Percentiles rank a stretch among this genome's conserved stretches.
These are phyloP conservation scores for Trypanosoma melophagium DNA, from an alignment of 208 protist species.

Conservation along the genomic window DNA sequence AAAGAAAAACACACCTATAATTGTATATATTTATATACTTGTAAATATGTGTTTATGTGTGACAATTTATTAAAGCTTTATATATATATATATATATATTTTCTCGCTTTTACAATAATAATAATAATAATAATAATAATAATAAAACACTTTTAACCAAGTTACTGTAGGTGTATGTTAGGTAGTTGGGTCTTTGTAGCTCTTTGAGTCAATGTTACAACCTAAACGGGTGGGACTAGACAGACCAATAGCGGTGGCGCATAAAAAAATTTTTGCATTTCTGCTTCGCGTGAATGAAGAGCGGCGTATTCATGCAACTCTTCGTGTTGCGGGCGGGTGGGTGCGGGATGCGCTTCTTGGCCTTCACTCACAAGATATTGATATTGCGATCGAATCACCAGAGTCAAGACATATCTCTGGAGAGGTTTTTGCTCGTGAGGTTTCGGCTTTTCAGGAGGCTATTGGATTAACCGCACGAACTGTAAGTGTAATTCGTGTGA, in stretches of 20 bases:
- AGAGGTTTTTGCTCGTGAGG: conserved; percentile 87
- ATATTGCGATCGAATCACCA: conserved; percentile 95
- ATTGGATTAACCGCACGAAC: conserved; percentile 44
- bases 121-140: background rate
- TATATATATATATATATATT: conserved; percentile 10
- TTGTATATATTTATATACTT: too few relatives aligned
- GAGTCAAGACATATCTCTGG: conserved; percentile 53
- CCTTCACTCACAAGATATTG: conserved; percentile 95
- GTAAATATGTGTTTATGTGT: background rate
- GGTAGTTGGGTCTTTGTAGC: background rate
- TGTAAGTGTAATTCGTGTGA: conserved; percentile 93
- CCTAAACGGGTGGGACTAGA: conserved; percentile 42
- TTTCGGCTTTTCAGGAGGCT: conserved; percentile 74
- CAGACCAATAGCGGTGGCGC: conserved; percentile 46
- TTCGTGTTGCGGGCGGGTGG: conserved; percentile 97
- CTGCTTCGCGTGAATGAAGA: conserved; percentile 75
- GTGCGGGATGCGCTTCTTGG: conserved; percentile 96
- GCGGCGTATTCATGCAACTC: conserved; percentile 51
- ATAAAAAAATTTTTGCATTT: conserved; percentile 82
- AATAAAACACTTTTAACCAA: too few relatives aligned
- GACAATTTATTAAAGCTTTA: background rate
- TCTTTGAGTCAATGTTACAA: conserved; percentile 30
- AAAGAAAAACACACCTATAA: too few relatives aligned
- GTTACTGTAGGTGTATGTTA: too few relatives aligned
- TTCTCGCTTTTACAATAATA: background rate